Base-by-base conservation (phyloP, 176 grass and related monocot species). In the Panicum miliaceum region DNA sequence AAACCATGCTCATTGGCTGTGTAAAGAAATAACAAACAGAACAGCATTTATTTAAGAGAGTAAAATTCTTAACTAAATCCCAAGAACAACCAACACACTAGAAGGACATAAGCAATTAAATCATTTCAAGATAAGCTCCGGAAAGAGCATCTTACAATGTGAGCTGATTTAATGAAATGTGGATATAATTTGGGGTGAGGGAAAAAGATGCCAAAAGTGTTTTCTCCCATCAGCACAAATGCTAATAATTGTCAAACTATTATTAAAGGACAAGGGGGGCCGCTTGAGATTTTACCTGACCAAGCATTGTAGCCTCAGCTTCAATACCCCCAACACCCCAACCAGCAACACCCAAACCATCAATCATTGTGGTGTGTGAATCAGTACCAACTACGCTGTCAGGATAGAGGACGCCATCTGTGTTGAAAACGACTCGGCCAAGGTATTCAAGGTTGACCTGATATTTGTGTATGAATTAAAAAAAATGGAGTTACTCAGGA, bases 1-100 rank as follows among this genome's bases (percentile, higher is more conserved):
- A 89, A 76, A 97, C 95, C 95, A 97, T 97, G 86, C 95, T 97
- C 95, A 97, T 97, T 40, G 95, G 92, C 92, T 97, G 89, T 83
- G 75, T 43, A 78, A 73, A 43, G 70, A 10, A 90, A 76, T 40
- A 76, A 66, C 14, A 45, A 57, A 75, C 41, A 72, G 58, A 47
- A 58, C 59, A 92, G 36, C 16, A 34, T 34, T 45, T 74, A 12
- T 15, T 32, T 32, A 32, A 32, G 38, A 34, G 4, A 59, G 6
- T 62, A 50, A 61, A 58, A 52, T 79, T 50, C 12, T 74, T 53
- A 87, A 47, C 47, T 46, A 75, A 67, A 58, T 37, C 27, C 18
- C 77, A 54, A 35, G n/a, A 2, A 19, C 66, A 75, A 46, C 46
- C 38, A 79, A 66, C 22, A 47, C 29, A 51, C 10, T 4, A 63